These are phyloP conservation scores for Aspergillus carbonarius DNA, from an alignment of 2,329 filamentous ascomycete species.

Conservation along the genomic window DNA sequence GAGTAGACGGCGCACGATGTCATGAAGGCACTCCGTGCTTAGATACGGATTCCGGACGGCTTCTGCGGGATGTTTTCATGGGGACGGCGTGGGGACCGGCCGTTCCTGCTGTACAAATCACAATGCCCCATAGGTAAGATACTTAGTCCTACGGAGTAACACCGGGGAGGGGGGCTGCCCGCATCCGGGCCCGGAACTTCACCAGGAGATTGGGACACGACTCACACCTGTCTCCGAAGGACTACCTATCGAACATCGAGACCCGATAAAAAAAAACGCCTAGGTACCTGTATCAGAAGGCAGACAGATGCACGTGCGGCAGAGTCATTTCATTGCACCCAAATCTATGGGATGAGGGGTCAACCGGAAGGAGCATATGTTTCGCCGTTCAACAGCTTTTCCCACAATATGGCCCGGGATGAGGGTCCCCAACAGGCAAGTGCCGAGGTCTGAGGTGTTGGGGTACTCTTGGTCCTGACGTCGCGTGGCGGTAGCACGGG, in stretches of 20 bases:
- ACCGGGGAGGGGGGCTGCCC: no score
- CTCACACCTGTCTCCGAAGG: no score
- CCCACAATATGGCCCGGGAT: not conserved
- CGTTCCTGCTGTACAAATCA: no score
- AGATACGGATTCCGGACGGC: not conserved
- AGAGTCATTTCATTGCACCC: not conserved
- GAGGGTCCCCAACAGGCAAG: conserved; percentile 6
- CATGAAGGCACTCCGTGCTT: not conserved
- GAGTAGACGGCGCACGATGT: not conserved
- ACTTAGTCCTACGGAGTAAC: no score
- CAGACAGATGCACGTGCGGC: not conserved
- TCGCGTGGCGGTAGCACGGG: conserved; percentile 4
- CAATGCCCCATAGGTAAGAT: no score
- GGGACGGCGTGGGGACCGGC: not conserved
- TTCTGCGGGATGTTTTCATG: not conserved
- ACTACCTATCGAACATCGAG: no score
- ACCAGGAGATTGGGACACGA: no score
- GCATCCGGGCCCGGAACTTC: no score
- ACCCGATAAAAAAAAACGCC: no score
- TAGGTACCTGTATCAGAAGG: no score
- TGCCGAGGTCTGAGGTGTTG: conserved; percentile 7
- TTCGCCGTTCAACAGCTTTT: not conserved
- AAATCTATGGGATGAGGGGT: not conserved
- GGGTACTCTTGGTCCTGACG: not conserved
- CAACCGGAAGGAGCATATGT: not conserved